phyloP scores from a whole-genome alignment of 2,329 filamentous ascomycete genomes.

The Trichoderma koningii region DNA sequence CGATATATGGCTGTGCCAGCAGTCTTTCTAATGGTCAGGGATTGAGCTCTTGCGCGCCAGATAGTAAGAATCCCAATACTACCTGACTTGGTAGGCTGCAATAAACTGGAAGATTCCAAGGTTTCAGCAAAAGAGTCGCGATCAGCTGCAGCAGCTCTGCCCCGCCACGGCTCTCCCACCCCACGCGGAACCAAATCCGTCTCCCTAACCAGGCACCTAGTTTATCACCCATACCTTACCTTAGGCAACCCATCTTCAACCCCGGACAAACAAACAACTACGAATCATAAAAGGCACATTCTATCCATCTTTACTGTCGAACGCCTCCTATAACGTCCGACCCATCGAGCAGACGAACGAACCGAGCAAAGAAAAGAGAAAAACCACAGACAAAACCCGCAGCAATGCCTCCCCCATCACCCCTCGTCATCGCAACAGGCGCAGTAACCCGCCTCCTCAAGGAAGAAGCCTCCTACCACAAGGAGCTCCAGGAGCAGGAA shows the following conservation, averaged over 20 bases:
- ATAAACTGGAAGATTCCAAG: too few species aligned
- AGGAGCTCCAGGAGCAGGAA: conserved; percentile 76
- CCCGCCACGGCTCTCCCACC: conserved; percentile 17
- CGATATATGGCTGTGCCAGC: too few species aligned
- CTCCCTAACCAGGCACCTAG: conserved; percentile 11
- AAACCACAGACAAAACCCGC: not conserved
- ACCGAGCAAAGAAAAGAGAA: too few species aligned
- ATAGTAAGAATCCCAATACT: too few species aligned
- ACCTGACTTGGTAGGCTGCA: too few species aligned
- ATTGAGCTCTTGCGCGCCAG: too few species aligned
- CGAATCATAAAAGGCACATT: not conserved
- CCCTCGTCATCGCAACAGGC: conserved; percentile 76
- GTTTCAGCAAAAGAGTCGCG: not conserved
- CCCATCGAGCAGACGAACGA: not conserved
- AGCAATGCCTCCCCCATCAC: conserved; percentile 73
- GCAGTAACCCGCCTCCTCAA: conserved; percentile 83
- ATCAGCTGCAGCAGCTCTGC: conserved; percentile 11
- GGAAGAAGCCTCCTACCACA: conserved; percentile 88
- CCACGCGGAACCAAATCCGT: conserved; percentile 15
- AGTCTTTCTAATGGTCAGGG: too few species aligned
- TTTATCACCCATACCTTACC: not conserved
- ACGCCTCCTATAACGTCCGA: not conserved
- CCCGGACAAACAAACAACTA: not conserved
- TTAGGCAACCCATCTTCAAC: not conserved
- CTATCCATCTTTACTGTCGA: too few species aligned